Evolutionary conservation across 345 rosid species (phyloP), one percentile per base, ranked within the genome.

Genomic region (Hibiscus tridactylites): DNA sequence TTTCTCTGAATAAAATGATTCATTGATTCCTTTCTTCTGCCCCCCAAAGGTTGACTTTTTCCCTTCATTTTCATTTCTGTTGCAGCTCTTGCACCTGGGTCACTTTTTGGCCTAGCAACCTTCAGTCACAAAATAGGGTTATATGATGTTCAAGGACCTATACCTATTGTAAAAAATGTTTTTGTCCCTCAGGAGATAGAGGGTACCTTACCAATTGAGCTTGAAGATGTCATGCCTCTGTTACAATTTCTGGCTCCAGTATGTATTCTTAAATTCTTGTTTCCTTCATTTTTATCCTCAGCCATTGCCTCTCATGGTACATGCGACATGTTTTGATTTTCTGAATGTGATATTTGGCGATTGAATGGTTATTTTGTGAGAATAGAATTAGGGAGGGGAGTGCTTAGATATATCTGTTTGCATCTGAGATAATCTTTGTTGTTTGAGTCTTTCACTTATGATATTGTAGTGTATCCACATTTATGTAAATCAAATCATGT

Each of bases 111-210:
- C 37, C 91, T 95, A 69, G 90, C 85, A 68, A 95, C 99, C 13
- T 95, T 92, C 75, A 87, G 98, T 81, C 98, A 90, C 86, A 95
- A 90, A 81, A 77, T 95, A 26, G 98, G 99, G 21, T 74, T 95
- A 61, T 95, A 90, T 81, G 97, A 95, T 85, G 94, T 95, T 80
- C 99, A 95, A 83, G 97, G 99, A 49, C 96, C 97, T 79, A 77
- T 95, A 76, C 89, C 94, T 53, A 86, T 95, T 65, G 88, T 90
- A 65, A 95, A 92, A 81, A 95, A 92, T 77, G 88, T 89, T 44
- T 92, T 92, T 79, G 84, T 95, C 75, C 91, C 90, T 61, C 83
- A 88, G 7, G 98, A 90, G 80, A 58, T 78, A 1, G 97, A 92
- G 71, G 88, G 85, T 70, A 79, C 85, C 61, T 80, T 90, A 44